Evolutionary conservation across 2,329 filamentous ascomycete species (phyloP), one percentile per base, ranked within the genome.

Genomic region (Tolypocladium ophioglossoides): DNA sequence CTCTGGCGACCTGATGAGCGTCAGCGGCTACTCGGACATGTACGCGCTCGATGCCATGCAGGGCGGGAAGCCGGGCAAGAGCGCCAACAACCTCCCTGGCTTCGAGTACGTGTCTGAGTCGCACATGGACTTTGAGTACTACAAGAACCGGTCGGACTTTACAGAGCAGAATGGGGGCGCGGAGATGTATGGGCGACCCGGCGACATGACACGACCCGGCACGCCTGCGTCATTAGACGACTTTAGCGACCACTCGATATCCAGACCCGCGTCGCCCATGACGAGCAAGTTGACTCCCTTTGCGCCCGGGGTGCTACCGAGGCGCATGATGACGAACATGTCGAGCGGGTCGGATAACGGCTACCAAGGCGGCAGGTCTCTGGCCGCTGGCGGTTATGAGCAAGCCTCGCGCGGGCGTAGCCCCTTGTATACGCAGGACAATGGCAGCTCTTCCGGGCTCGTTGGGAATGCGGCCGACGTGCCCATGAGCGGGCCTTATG

Each of bases 61-160:
- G 56, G 66, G 71, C 3, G 72, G 73, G 22, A 74, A 72, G 54
- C 73, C 76, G 1, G 79, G 79, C 44, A 78, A 77, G 65, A 60
- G 62, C 4, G 72, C 66, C 14, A 57, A 65, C 49, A 59, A 66
- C 50, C 59, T 87, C 6, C 83, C 86, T 0, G 89, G 90, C 0
- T 96, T 96, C 68, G 92, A 97, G 70, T 84, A 95, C 55, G 91
- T 97, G 0, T 84, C 88, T 0, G 92, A 97, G 63, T 80, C 80
- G 53, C 84, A 90, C 50, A 85, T 96, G 69, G 91, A 96, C 67
- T 96, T 95, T 66, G 85, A 90, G 57, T 92, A 90, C 71, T 97
- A 85, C 77, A 96, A 95, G 71, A 86, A 96, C 68, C 80, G 90
- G 1, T 81, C 88, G 2, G 92, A 96, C 61, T 96, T 97, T 70